These are phyloP conservation scores for Usnea hakonensis DNA, from an alignment of 495 filamentous ascomycete species.

Conservation along the genomic window DNA sequence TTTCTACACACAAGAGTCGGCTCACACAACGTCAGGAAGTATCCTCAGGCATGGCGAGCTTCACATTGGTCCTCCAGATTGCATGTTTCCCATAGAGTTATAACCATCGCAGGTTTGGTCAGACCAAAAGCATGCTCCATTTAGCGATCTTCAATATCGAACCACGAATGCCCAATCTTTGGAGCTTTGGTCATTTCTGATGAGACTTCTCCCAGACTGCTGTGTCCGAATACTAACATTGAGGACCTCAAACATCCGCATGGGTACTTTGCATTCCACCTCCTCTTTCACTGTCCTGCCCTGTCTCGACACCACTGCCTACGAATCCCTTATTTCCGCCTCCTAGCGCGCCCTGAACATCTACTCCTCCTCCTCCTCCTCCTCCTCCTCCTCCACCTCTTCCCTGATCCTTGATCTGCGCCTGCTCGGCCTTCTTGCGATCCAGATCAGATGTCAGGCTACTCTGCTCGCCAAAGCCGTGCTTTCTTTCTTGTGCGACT, in stretches of 20 bases:
- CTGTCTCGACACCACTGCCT: not conserved
- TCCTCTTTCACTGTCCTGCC: conserved; percentile 7
- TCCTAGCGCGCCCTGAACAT: conserved; percentile 21
- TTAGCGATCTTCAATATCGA: conserved; percentile 55
- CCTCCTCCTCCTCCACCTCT: conserved; percentile 9
- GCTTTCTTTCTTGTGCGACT: conserved; percentile 34
- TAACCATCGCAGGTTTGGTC: conserved; percentile 47
- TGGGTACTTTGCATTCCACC: conserved; percentile 13
- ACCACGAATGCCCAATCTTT: conserved; percentile 39
- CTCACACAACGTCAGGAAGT: conserved; percentile 40
- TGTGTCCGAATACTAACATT: not conserved
- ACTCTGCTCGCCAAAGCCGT: conserved; percentile 32
- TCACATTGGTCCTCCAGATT: not conserved
- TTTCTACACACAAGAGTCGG: conserved; percentile 57
- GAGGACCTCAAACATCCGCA: not conserved
- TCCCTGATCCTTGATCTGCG: conserved; percentile 32
- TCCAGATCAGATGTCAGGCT: conserved; percentile 38
- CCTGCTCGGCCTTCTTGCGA: conserved; percentile 41
- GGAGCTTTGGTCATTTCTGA: conserved; percentile 24
- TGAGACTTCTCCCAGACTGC: not conserved
- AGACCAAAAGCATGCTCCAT: conserved; percentile 63
- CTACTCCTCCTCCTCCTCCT: conserved; percentile 15
- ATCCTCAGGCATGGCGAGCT: conserved; percentile 53
- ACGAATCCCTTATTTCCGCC: conserved; percentile 14
- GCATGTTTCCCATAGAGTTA: not conserved